phyloP scores from a whole-genome alignment of 331 rosid species.

The Acacia pycnantha region DNA sequence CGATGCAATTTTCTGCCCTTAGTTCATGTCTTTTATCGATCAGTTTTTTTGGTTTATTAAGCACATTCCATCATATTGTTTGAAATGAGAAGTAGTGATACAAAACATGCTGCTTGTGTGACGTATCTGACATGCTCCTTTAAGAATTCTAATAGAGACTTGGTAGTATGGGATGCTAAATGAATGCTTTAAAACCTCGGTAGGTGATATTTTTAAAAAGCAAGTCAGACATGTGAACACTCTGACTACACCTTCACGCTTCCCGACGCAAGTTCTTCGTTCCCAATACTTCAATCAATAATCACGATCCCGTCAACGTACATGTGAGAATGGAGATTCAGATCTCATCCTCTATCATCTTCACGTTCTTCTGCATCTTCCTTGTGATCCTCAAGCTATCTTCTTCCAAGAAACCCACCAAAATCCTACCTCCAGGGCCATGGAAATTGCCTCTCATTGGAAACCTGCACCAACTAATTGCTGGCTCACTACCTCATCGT shows the following conservation, averaged over 20 bases:
- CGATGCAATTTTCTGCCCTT: background rate
- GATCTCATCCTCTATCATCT: background rate
- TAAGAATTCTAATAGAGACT: no score
- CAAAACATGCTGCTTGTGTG: background rate
- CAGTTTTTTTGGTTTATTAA: background rate
- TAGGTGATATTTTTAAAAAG: no score
- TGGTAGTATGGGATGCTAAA: no score
- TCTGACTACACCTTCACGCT: no score
- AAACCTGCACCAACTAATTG: background rate
- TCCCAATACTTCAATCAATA: no score
- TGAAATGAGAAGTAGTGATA: background rate
- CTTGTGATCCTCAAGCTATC: background rate
- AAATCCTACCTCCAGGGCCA: background rate
- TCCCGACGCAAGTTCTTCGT: no score
- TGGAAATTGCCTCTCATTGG: background rate
- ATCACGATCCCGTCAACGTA: no score
- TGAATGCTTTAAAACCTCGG: no score
- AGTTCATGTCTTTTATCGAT: background rate
- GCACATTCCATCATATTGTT: background rate
- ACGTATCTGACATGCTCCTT: no score
- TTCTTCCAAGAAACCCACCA: background rate
- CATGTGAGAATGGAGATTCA: background rate
- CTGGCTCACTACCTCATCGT: background rate
- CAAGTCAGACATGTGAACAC: no score
- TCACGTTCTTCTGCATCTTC: background rate